A percentile compares a stretch with the other conserved stretches of the same genome.
Conservation (phyloP, 352 stramenopile genomes). For the Globisporangium echinulatum region DNA sequence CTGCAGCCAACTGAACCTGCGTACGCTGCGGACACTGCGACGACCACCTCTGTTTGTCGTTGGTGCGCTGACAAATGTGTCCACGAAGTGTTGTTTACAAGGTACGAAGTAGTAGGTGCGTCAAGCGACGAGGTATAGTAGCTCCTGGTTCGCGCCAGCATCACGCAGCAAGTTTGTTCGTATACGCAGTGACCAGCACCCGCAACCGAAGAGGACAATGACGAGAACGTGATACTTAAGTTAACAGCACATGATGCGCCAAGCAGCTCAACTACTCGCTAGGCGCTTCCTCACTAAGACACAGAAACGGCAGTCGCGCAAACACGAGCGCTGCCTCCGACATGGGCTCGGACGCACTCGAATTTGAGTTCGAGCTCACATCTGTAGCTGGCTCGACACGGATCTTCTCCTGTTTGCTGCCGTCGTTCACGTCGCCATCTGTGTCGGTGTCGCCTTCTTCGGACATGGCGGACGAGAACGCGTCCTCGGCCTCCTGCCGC, state of each 20-base stretch:
- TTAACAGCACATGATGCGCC: neutral
- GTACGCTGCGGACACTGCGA: no score
- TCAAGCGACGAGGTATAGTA: no score
- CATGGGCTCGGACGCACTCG: neutral
- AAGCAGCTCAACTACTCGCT: neutral
- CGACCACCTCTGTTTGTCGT: no score
- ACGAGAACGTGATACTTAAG: neutral
- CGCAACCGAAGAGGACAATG: no score
- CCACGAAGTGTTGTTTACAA: no score
- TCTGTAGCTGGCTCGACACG: conserved; percentile 4
- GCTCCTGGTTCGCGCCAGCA: no score
- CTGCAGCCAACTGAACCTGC: no score
- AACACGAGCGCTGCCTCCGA: conserved; percentile 33
- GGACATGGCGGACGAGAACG: conserved; percentile 4
- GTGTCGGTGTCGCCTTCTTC: conserved; percentile 18
- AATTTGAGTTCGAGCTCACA: no score
- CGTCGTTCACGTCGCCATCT: conserved; percentile 12
- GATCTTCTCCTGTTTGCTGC: conserved; percentile 5
- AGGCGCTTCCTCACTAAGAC: neutral
- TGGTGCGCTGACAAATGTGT: no score
- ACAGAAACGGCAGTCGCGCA: conserved; percentile 24
- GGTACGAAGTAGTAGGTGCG: no score
- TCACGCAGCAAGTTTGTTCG: no score
- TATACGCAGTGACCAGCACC: no score
- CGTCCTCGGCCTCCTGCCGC: neutral